Percentiles rank a stretch among this genome's conserved stretches.
Conservation (phyloP, 495 filamentous ascomycete species). For the Xeromyces bisporus region DNA sequence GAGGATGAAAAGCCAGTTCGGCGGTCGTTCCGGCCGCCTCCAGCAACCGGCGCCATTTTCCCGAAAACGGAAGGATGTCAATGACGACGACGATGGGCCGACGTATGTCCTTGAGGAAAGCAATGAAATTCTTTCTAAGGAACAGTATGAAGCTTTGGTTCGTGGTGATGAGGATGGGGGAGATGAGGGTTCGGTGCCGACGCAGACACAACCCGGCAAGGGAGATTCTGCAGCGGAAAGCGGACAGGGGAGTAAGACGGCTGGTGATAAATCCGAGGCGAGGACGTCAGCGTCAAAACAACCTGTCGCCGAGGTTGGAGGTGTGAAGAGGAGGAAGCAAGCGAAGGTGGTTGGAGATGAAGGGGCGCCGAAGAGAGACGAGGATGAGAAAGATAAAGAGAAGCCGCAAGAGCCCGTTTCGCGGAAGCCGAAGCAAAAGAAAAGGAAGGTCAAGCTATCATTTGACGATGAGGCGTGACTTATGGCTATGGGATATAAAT, state of each 20-base stretch:
- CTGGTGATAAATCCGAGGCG: slow-evolving; percentile 3
- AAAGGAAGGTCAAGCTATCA: slow-evolving; percentile 32
- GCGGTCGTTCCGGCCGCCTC: slow-evolving; percentile 20
- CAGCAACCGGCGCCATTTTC: slow-evolving; percentile 25
- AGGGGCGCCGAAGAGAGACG: too few species aligned
- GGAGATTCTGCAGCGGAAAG: slow-evolving; percentile 2
- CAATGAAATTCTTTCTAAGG: slow-evolving; percentile 31
- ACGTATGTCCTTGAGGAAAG: slow-evolving; percentile 33
- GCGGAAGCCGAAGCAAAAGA: slow-evolving; percentile 25
- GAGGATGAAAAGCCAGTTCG: slow-evolving; percentile 26
- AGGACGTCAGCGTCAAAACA: slow-evolving; percentile 11
- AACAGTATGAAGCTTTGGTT: slow-evolving; percentile 28
- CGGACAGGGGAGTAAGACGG: slow-evolving; percentile 5
- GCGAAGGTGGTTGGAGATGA: slow-evolving; percentile 26
- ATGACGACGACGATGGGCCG: slow-evolving; percentile 30
- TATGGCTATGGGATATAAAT: too few species aligned
- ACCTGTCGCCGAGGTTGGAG: slow-evolving; percentile 26
- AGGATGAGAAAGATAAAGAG: slow-evolving; percentile 11
- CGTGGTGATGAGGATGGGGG: slow-evolving; percentile 8
- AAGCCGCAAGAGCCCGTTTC: slow-evolving; percentile 10
- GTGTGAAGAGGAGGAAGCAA: slow-evolving; percentile 28
- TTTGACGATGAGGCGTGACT: slow-evolving; percentile 25
- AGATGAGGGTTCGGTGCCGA: slow-evolving; percentile 7
- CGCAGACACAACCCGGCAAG: slow-evolving; percentile 4
- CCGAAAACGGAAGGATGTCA: slow-evolving; percentile 18